Base-by-base conservation (phyloP, 2,329 filamentous ascomycete genomes). In the Dichotomopilus funicola region DNA sequence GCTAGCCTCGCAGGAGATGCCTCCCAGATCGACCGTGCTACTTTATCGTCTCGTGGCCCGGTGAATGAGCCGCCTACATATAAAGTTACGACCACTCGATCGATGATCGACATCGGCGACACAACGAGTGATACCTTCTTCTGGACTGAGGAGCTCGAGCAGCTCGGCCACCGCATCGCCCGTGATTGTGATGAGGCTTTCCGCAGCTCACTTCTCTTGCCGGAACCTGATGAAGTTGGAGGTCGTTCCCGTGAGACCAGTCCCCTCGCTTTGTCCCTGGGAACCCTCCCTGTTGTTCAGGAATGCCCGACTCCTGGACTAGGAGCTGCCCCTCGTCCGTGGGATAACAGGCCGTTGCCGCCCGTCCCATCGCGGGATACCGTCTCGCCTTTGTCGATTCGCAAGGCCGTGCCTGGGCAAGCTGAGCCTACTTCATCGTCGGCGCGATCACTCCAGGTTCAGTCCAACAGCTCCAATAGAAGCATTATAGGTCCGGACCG, bases 141-240 rank as follows among this genome's bases (percentile, higher is more conserved):
- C 37, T 62, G 61, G 58, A 65, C 82, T 63, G 89, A 91, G 56
- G 91, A 96, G 67, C 81, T 94, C 53, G 80, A 89, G 6, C 86
- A 92, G 63, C 87, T 95, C 55, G 95, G 90, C 63, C 83, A 82
- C 64, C 90, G 90, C 64, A 85, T 96, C 59, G 89, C 90, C 49
- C 89, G 90, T 70, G 89, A 94, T 56, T 95, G 91, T 66, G 91
- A 97, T 66, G 89, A 94, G 65, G 91, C 91, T 1, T 96, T 97
- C 74, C 91, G 89, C 66, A 84, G 87, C 63, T 78, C 77, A 8
- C 62, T 81, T 9, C 70, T 79, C 11, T 67, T 70, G 13, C 58
- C 63, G 9, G 62, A 62, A 36, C 63, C 66, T 1, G 59, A 51
- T 9, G 59, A 61, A 31, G 48, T 45, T 10, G 33, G 52, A 8